Evolutionary conservation across 139 green algal species (phyloP).

Genomic region (Prasinococcaceae sp.): DNA sequence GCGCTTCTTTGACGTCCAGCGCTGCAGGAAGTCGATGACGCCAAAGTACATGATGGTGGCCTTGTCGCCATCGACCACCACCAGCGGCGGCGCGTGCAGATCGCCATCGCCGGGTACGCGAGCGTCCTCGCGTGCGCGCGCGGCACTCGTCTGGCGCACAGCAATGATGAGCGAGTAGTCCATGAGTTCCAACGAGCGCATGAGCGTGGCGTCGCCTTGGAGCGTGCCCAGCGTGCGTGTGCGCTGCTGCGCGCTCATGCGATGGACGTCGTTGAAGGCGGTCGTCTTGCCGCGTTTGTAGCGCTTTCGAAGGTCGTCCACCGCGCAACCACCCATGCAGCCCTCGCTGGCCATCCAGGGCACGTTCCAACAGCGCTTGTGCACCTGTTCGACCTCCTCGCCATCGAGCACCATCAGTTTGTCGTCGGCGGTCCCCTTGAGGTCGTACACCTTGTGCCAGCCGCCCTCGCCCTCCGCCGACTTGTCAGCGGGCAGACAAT

Average conservation of each 20-base stretch:
- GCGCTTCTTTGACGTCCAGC: background rate
- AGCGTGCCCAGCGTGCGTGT: too few species aligned
- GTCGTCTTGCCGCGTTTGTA: constrained; percentile 1
- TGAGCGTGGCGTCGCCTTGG: too few species aligned
- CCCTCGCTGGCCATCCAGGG: background rate
- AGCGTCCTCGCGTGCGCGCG: too few species aligned
- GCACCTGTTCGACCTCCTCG: background rate
- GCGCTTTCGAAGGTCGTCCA: background rate
- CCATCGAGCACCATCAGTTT: constrained; percentile 4
- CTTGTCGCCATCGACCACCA: too few species aligned
- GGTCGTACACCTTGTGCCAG: constrained; percentile 4
- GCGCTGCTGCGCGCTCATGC: too few species aligned
- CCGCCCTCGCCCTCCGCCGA: too few species aligned
- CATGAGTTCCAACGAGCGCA: background rate
- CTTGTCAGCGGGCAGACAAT: constrained; percentile 1
- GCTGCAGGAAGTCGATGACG: constrained; percentile 11
- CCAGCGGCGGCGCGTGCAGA: too few species aligned
- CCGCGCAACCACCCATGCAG: background rate
- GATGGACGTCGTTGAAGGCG: constrained; percentile 1
- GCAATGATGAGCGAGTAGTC: constrained; percentile 11
- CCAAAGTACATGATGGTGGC: constrained; percentile 13
- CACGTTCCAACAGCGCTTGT: constrained; percentile 8
- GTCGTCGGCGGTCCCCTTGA: constrained; percentile 11
- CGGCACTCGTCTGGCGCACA: too few species aligned
- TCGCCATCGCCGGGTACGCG: too few species aligned